Conservation (phyloP, 2,329 filamentous ascomycete species). For the Cercospora janseana region DNA sequence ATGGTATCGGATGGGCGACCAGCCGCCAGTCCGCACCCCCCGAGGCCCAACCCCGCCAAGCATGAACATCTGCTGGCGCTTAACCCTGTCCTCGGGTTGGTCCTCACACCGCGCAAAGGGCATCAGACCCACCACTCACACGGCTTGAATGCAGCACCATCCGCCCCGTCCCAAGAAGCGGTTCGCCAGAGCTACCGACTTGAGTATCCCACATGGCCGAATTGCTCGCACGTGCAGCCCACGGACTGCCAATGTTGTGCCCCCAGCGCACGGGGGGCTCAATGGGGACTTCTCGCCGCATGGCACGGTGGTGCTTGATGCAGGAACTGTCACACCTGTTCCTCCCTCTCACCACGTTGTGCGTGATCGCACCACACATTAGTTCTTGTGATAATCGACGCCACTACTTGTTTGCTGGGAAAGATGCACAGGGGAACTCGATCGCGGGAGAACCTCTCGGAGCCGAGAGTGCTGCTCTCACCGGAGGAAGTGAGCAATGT, state of each 20-base stretch:
- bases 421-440: neutral
- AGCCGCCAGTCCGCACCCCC: neutral
- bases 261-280: neutral
- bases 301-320: constrained; percentile 1
- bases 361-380: constrained; percentile 8
- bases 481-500: too few relatives aligned
- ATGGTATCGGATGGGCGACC: too few relatives aligned
- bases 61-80: constrained; percentile 8
- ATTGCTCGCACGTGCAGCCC: too few relatives aligned
- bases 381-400: constrained; percentile 5
- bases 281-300: neutral
- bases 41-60: constrained; percentile 3
- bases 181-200: constrained; percentile 1
- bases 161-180: neutral
- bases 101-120: constrained; percentile 9
- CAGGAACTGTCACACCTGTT: constrained; percentile 13
- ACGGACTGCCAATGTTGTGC: constrained; percentile 5
- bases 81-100: constrained; percentile 17
- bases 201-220: constrained; percentile 15
- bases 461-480: too few relatives aligned
- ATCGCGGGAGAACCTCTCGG: neutral
- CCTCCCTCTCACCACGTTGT: constrained; percentile 11
- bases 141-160: constrained; percentile 8
- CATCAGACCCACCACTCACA: constrained; percentile 3
- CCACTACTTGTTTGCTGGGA: neutral